Percentiles rank a stretch among this genome's conserved stretches.
Conservation (phyloP, 257 asterid species). For the Verbascum thapsus region DNA sequence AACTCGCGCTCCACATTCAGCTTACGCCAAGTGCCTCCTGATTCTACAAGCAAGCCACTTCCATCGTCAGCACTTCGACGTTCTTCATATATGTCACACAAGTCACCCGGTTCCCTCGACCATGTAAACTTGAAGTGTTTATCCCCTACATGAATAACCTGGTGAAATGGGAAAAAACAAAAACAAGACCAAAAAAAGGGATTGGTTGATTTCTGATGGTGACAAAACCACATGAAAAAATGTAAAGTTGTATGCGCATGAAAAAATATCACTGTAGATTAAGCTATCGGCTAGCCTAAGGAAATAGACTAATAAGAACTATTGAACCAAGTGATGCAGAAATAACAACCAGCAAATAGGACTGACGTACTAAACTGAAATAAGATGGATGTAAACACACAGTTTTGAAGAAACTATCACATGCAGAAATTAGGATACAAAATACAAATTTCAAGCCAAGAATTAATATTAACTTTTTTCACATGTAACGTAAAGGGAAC, state of each 20-base stretch:
- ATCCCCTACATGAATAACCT: slow-evolving; percentile 88
- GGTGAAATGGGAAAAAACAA: slow-evolving; percentile 28
- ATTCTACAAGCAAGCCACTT: slow-evolving; percentile 83
- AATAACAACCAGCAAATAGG: slow-evolving; percentile 13
- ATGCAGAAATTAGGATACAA: background rate
- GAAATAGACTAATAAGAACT: slow-evolving; percentile 5
- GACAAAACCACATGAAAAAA: slow-evolving; percentile 2
- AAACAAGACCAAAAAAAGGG: background rate
- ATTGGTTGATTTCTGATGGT: slow-evolving; percentile 9
- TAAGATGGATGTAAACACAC: slow-evolving; percentile 10
- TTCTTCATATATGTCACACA: slow-evolving; percentile 94
- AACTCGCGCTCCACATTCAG: slow-evolving; percentile 86
- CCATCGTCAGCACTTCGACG: slow-evolving; percentile 88
- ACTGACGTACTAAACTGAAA: slow-evolving; percentile 5
- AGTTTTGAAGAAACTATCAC: slow-evolving; percentile 9
- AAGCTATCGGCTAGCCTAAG: slow-evolving; percentile 1
- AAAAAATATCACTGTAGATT: background rate
- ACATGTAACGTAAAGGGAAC: slow-evolving; percentile 4
- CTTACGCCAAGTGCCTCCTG: slow-evolving; percentile 93
- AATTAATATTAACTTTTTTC: background rate
- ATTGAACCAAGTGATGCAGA: slow-evolving; percentile 8
- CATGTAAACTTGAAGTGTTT: slow-evolving; percentile 88
- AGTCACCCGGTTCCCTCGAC: slow-evolving; percentile 84
- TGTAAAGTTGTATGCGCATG: background rate
- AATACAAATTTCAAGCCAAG: background rate